phyloP scores from a whole-genome alignment of 2,329 filamentous ascomycete genomes.

The Cercospora sojina region DNA sequence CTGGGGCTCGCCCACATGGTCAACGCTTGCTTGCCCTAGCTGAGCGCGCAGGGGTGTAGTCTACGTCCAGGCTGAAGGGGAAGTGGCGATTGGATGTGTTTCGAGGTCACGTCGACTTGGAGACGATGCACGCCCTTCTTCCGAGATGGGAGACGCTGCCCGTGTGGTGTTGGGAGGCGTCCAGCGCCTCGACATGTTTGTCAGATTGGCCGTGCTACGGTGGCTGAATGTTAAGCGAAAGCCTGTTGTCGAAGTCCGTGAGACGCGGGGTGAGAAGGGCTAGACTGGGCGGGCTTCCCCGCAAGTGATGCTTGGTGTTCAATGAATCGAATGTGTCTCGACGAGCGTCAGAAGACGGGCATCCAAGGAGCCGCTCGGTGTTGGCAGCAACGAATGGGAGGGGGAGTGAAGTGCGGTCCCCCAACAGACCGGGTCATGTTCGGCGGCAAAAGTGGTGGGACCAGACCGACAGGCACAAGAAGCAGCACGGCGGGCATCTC shows the following conservation, averaged over 20 bases:
- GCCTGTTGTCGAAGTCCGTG: neutral
- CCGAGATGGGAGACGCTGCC: neutral
- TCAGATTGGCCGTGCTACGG: constrained; percentile 12
- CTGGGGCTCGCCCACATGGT: neutral
- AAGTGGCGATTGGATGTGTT: neutral
- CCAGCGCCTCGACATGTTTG: constrained; percentile 16
- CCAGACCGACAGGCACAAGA: neutral
- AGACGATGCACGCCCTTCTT: neutral
- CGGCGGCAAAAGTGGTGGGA: neutral
- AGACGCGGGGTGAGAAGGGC: neutral
- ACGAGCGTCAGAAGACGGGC: neutral
- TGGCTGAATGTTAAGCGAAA: constrained; percentile 18
- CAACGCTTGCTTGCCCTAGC: neutral
- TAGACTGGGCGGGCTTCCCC: neutral
- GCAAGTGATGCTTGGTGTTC: neutral
- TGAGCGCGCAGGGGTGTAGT: neutral
- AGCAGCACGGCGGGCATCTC: too few relatives aligned
- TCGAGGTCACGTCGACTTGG: neutral
- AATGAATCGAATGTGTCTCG: neutral
- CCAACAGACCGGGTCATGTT: neutral
- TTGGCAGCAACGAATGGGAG: neutral
- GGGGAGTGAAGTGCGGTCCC: neutral
- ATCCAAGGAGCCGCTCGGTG: neutral
- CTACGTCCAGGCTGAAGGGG: neutral
- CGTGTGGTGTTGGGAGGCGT: constrained; percentile 3